A percentile compares a stretch with the other conserved stretches of the same genome.
phyloP scores from a whole-genome alignment of 2,329 filamentous ascomycete genomes.

The Coniochaeta sp. region DNA sequence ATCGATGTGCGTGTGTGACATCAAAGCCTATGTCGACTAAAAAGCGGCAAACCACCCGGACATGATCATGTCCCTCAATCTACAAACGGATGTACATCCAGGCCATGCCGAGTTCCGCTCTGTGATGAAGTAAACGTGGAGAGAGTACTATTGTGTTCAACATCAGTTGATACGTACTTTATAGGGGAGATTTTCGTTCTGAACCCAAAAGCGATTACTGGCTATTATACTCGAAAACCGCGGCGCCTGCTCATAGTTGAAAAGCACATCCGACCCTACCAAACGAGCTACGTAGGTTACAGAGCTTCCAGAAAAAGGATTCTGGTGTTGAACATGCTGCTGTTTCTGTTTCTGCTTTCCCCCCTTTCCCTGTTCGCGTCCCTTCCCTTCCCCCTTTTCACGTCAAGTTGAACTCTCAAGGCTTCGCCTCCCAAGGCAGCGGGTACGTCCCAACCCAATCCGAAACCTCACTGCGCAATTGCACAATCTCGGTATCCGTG shows the following conservation, averaged over 20 bases:
- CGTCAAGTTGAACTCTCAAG: neutral
- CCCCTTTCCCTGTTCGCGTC: neutral
- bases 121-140: too few species aligned
- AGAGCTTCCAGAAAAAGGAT: neutral
- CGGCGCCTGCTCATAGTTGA: slow-evolving; percentile 1
- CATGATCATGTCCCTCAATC: too few species aligned
- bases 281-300: neutral
- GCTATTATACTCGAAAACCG: neutral
- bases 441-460: slow-evolving; percentile 72
- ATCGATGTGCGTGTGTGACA: too few species aligned
- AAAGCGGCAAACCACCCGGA: too few species aligned
- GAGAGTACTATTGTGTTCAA: too few species aligned
- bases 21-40: too few species aligned
- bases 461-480: slow-evolving; percentile 67
- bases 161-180: too few species aligned
- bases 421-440: slow-evolving; percentile 54
- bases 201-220: neutral
- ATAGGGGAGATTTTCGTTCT: too few species aligned
- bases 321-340: slow-evolving; percentile 1
- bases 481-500: slow-evolving; percentile 62
- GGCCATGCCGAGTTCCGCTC: too few species aligned
- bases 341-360: neutral
- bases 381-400: neutral
- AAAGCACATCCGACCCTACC: neutral
- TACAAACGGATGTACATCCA: too few species aligned